Evolutionary conservation across 371 early-diverging fungal genomes (phyloP).

Genomic region (Haplosporangium sp.): DNA sequence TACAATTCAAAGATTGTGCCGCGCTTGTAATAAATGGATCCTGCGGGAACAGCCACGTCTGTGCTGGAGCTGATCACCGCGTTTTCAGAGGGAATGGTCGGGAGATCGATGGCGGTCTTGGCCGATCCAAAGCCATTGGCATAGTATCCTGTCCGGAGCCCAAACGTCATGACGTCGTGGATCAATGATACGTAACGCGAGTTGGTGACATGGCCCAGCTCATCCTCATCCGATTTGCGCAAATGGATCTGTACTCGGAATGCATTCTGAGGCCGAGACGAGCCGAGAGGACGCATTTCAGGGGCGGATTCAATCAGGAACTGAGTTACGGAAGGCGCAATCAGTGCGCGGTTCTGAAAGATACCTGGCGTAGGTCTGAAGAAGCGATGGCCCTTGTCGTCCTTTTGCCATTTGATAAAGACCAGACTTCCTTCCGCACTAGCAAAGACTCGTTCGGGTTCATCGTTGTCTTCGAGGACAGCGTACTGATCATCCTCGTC

Average conservation of each 20-base stretch:
- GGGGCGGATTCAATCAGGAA: slow-evolving; percentile 25
- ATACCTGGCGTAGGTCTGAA: slow-evolving; percentile 41
- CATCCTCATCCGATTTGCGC: slow-evolving; percentile 49
- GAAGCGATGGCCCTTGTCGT: slow-evolving; percentile 40
- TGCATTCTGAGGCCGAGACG: slow-evolving; percentile 28
- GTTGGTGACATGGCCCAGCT: slow-evolving; percentile 49
- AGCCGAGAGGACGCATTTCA: slow-evolving; percentile 5
- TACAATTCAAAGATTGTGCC: slow-evolving; percentile 33
- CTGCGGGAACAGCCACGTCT: slow-evolving; percentile 28
- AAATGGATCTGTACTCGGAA: slow-evolving; percentile 39
- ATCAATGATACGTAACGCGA: slow-evolving; percentile 39
- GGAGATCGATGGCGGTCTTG: slow-evolving; percentile 22
- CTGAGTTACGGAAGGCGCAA: slow-evolving; percentile 13
- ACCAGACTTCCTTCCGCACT: slow-evolving; percentile 39
- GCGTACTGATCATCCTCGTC: slow-evolving; percentile 26
- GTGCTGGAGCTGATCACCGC: not conserved
- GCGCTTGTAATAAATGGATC: slow-evolving; percentile 28
- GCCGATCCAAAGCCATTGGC: slow-evolving; percentile 29
- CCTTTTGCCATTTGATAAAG: slow-evolving; percentile 39
- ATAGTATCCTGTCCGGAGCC: slow-evolving; percentile 41
- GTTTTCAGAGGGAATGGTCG: slow-evolving; percentile 17
- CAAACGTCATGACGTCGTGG: slow-evolving; percentile 43
- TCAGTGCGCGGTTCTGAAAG: slow-evolving; percentile 19
- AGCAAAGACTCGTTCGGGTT: slow-evolving; percentile 41
- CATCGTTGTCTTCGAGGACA: slow-evolving; percentile 21